Conservation (phyloP, 441 rosid genomes). For the Corymbia calophylla region DNA sequence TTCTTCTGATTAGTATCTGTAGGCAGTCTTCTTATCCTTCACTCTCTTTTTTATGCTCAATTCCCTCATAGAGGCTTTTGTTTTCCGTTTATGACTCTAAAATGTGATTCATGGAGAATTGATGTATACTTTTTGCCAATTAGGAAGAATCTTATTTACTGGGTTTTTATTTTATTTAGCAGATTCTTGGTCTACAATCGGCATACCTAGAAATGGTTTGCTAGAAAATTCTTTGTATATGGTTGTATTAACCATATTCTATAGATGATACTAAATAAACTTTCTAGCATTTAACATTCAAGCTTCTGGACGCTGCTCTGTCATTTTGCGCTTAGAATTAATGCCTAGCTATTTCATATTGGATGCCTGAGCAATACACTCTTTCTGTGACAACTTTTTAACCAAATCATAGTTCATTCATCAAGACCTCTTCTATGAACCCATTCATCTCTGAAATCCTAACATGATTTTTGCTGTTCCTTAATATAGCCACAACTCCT, state of each 20-base stretch:
- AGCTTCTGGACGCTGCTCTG: not conserved
- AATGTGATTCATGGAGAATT: not conserved
- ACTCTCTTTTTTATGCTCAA: not conserved
- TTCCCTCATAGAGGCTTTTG: not conserved
- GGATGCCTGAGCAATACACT: not conserved
- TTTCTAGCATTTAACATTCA: not conserved
- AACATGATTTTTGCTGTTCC: not conserved
- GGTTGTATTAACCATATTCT: not conserved
- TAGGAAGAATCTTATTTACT: not conserved
- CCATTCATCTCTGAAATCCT: not conserved
- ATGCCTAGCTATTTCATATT: not conserved
- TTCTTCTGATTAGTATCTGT: not conserved
- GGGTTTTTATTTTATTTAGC: not conserved
- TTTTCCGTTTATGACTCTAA: not conserved
- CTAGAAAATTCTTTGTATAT: not conserved
- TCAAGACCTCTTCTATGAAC: not conserved
- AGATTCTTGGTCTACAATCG: not conserved
- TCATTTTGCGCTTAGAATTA: not conserved
- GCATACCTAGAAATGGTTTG: not conserved
- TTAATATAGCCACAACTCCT: not conserved
- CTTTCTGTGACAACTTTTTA: not conserved
- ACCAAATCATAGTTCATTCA: not conserved
- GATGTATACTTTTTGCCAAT: not conserved
- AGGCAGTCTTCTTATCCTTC: not conserved
- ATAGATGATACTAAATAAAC: not conserved